These are phyloP conservation scores for Salix arbutifolia DNA, from an alignment of 345 rosid species.

Conservation along the genomic window DNA sequence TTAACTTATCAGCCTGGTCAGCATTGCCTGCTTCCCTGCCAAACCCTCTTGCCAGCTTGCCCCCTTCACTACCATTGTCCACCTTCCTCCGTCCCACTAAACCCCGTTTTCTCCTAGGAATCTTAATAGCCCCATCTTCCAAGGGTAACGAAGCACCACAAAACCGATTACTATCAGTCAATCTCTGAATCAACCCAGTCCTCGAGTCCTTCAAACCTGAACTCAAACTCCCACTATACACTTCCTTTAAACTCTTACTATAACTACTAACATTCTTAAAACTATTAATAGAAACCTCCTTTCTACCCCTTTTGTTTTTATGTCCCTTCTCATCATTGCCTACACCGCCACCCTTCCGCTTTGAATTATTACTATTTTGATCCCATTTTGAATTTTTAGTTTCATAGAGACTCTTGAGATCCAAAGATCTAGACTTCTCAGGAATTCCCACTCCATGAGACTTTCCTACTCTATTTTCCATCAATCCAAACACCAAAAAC, in stretches of 20 bases:
- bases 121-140: conserved; percentile 41
- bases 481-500: conserved; percentile 45
- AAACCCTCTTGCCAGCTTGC: neutral
- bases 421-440: conserved; percentile 81
- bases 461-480: conserved; percentile 72
- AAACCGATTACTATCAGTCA: conserved; percentile 35
- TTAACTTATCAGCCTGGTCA: conserved; percentile 34
- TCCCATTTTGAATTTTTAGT: conserved; percentile 41
- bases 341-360: conserved; percentile 47
- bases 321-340: conserved; percentile 41
- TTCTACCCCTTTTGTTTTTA: conserved; percentile 59
- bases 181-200: conserved; percentile 35
- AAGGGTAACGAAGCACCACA: conserved; percentile 45
- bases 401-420: conserved; percentile 78
- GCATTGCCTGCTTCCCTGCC: conserved; percentile 29
- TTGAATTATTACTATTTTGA: conserved; percentile 38
- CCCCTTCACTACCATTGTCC: conserved; percentile 34
- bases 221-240: conserved; percentile 40
- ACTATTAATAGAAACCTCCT: conserved; percentile 52
- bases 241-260: conserved; percentile 45
- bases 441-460: conserved; percentile 72
- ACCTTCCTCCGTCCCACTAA: conserved; percentile 68
- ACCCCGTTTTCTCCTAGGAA: conserved; percentile 86
- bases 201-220: conserved; percentile 30
- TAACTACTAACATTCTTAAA: conserved; percentile 34